phyloP scores from a whole-genome alignment of 2,329 filamentous ascomycete genomes.

The Fusarium stilboides region DNA sequence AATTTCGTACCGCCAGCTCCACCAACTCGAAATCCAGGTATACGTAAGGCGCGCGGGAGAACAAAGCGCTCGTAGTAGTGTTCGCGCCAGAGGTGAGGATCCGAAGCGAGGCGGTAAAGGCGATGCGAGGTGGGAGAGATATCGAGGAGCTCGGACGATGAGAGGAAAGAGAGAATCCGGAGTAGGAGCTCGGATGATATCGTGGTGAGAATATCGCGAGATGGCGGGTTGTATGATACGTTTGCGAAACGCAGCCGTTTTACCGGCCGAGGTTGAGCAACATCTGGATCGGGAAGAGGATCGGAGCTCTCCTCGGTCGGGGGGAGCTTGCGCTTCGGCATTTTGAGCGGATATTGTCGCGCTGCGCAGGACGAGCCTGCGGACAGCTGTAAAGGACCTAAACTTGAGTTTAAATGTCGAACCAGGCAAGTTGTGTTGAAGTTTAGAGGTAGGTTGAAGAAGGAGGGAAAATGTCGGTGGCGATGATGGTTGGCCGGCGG shows the following conservation, averaged over 20 bases:
- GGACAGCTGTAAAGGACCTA: conserved; percentile 1
- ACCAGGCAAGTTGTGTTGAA: not conserved
- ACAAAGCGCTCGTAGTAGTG: conserved; percentile 92
- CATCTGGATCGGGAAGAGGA: not conserved
- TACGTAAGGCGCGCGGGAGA: conserved; percentile 81
- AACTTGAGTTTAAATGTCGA: not conserved
- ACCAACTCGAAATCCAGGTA: conserved; percentile 73
- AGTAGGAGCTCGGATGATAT: conserved; percentile 92
- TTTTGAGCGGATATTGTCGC: conserved; percentile 13
- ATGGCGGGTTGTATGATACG: conserved; percentile 22
- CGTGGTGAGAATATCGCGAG: conserved; percentile 74
- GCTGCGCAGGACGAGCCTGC: conserved; percentile 35
- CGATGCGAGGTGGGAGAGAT: conserved; percentile 79
- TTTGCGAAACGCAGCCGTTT: conserved; percentile 46
- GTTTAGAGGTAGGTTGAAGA: conserved; percentile 10
- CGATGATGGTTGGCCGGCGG: conserved; percentile 35
- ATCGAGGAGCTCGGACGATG: conserved; percentile 76
- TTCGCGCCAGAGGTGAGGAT: conserved; percentile 92
- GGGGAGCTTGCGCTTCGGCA: conserved; percentile 49
- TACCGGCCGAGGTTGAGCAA: conserved; percentile 25
- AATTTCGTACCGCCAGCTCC: conserved; percentile 53
- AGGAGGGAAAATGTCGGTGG: conserved; percentile 47
- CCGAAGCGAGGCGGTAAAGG: conserved; percentile 79
- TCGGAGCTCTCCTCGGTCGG: conserved; percentile 20
- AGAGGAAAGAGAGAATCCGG: conserved; percentile 84